phyloP scores from a whole-genome alignment of 2,329 filamentous ascomycete species.

The Pseudogymnoascus sp. region DNA sequence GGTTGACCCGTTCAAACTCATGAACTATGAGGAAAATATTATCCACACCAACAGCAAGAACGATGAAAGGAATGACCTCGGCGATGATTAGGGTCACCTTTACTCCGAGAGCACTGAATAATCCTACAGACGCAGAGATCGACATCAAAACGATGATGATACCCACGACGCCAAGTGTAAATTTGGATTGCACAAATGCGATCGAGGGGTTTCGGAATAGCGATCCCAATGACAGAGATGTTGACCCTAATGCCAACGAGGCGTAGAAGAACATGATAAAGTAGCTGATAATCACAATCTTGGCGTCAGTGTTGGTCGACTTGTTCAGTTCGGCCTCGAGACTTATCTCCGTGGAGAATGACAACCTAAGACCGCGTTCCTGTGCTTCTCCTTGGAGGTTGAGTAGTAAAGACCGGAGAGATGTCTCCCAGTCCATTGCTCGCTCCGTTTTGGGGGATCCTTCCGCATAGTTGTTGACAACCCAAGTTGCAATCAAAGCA shows the following conservation, averaged over 20 bases:
- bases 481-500: slow-evolving; percentile 88
- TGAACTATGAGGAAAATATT: slow-evolving; percentile 99
- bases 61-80: slow-evolving; percentile 96
- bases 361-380: slow-evolving; percentile 73
- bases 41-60: slow-evolving; percentile 92
- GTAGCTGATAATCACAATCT: slow-evolving; percentile 94
- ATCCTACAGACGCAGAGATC: slow-evolving; percentile 85
- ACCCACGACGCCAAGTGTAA: slow-evolving; percentile 86
- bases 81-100: slow-evolving; percentile 97
- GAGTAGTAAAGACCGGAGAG: slow-evolving; percentile 65
- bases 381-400: slow-evolving; percentile 74
- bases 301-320: slow-evolving; percentile 95
- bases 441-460: slow-evolving; percentile 61
- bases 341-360: slow-evolving; percentile 92
- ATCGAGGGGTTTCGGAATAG: slow-evolving; percentile 75
- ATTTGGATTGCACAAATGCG: slow-evolving; percentile 90
- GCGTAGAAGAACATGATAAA: slow-evolving; percentile 98
- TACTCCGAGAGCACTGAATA: slow-evolving; percentile 86
- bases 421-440: slow-evolving; percentile 85
- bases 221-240: slow-evolving; percentile 68
- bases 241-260: slow-evolving; percentile 84
- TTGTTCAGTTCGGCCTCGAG: slow-evolving; percentile 95
- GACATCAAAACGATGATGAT: slow-evolving; percentile 97
- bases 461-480: slow-evolving; percentile 78
- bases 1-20: slow-evolving; percentile 91